Percentiles rank a stretch among this genome's conserved stretches.
phyloP scores from a whole-genome alignment of 768 basidiomycete species.

The Leucocoprinus sp. region DNA sequence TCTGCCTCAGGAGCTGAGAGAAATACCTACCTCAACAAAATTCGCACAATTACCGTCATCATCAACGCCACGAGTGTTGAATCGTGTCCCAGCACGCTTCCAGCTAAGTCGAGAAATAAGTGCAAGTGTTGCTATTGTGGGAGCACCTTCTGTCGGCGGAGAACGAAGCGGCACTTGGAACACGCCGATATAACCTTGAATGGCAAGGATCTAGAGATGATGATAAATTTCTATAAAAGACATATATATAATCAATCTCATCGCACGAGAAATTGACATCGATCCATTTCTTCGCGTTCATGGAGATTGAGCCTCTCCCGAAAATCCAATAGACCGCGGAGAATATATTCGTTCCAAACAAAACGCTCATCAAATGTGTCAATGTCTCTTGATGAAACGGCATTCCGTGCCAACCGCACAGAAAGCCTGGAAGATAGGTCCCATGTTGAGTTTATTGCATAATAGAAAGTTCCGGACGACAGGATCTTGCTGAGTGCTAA shows the following conservation, averaged over 20 bases:
- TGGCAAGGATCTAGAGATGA: conserved; percentile 61
- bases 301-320: conserved; percentile 63
- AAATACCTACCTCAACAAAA: conserved; percentile 75
- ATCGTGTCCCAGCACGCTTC: conserved; percentile 94
- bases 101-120: conserved; percentile 86
- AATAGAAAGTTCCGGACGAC: conserved; percentile 90
- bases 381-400: conserved; percentile 35
- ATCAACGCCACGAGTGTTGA: conserved; percentile 94
- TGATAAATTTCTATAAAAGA: conserved; percentile 6
- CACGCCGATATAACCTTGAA: conserved; percentile 91
- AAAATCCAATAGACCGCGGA: conserved; percentile 83
- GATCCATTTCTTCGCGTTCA: conserved; percentile 71
- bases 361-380: conserved; percentile 76
- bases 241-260: conserved; percentile 9
- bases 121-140: conserved; percentile 64
- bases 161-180: conserved; percentile 70
- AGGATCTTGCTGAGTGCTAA: conserved; percentile 83
- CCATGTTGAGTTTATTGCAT: conserved; percentile 75
- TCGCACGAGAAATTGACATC: conserved; percentile 77
- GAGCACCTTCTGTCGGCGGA: conserved; percentile 67
- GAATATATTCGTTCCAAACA: conserved; percentile 92
- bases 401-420: conserved; percentile 52
- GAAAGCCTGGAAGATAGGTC: conserved; percentile 82
- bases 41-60: conserved; percentile 94
- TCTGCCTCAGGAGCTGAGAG: conserved; percentile 9